These are phyloP conservation scores for Serendipita sp. DNA, from an alignment of 768 basidiomycete species.

Conservation along the genomic window DNA sequence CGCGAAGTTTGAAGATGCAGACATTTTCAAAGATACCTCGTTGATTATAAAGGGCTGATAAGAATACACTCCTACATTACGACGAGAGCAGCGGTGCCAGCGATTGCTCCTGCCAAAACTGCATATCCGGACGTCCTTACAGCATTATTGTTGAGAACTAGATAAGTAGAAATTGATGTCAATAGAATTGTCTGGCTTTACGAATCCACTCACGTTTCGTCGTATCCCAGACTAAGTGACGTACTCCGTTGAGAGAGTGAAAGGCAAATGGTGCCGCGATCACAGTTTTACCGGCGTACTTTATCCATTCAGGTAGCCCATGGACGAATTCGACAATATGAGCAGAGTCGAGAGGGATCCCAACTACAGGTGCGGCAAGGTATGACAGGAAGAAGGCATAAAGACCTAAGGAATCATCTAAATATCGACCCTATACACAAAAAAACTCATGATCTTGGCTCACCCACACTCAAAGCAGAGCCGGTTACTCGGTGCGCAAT, in stretches of 20 bases:
- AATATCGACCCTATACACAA: not conserved
- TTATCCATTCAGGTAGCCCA: slow-evolving; percentile 57
- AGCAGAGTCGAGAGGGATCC: slow-evolving; percentile 54
- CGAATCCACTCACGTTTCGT: slow-evolving; percentile 57
- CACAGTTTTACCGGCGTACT: slow-evolving; percentile 57
- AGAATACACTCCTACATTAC: slow-evolving; percentile 22
- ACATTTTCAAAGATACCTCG: not conserved
- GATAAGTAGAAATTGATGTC: not conserved
- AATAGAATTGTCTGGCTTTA: not conserved
- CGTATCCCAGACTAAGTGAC: slow-evolving; percentile 83
- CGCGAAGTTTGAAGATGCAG: no score
- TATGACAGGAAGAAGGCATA: slow-evolving; percentile 81
- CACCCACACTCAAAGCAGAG: slow-evolving; percentile 58
- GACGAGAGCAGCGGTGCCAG: slow-evolving; percentile 58
- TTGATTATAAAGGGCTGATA: not conserved
- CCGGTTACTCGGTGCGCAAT: slow-evolving; percentile 84
- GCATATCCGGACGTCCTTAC: slow-evolving; percentile 71
- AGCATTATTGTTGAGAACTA: slow-evolving; percentile 68
- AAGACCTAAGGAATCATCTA: slow-evolving; percentile 24
- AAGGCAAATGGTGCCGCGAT: slow-evolving; percentile 81
- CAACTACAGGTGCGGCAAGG: slow-evolving; percentile 54
- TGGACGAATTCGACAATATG: slow-evolving; percentile 59
- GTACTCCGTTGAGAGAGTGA: slow-evolving; percentile 79
- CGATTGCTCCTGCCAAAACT: slow-evolving; percentile 62
- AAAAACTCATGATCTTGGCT: slow-evolving; percentile 9